Evolutionary conservation across 305 asterid genomes (phyloP).

Genomic region (Fraxinus paxiana): DNA sequence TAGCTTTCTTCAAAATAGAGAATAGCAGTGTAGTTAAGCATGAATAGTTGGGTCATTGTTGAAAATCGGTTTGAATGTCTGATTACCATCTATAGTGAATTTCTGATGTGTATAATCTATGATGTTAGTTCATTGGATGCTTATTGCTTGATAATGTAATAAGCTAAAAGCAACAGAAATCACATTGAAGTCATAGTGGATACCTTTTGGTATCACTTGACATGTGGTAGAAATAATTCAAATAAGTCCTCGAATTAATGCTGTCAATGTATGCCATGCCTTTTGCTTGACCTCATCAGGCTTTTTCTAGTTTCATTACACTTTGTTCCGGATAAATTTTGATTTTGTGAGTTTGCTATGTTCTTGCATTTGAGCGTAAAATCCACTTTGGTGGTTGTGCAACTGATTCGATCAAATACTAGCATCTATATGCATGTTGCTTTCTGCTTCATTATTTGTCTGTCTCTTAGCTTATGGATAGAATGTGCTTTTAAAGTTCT

Average conservation of each 20-base stretch:
- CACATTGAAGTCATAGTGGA: background rate
- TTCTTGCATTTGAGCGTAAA: conserved; percentile 1
- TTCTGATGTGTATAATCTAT: background rate
- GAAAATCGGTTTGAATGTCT: background rate
- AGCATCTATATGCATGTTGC: background rate
- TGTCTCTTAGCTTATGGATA: background rate
- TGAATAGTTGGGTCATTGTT: background rate
- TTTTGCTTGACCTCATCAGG: background rate
- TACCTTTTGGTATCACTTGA: background rate
- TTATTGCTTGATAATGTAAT: background rate
- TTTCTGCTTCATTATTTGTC: background rate
- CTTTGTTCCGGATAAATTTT: background rate
- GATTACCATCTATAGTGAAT: background rate
- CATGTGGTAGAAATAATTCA: background rate
- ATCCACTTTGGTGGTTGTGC: background rate
- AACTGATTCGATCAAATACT: background rate
- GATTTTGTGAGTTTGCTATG: background rate
- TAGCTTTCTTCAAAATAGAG: background rate
- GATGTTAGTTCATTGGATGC: background rate
- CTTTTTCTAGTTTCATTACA: background rate
- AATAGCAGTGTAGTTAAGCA: background rate
- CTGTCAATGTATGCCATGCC: background rate
- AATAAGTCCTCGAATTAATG: background rate
- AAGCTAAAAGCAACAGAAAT: background rate
- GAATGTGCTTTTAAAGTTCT: background rate